Evolutionary conservation across 228 moss, liverwort and hornwort genomes (phyloP).

Genomic region (Sphagnum fallax): DNA sequence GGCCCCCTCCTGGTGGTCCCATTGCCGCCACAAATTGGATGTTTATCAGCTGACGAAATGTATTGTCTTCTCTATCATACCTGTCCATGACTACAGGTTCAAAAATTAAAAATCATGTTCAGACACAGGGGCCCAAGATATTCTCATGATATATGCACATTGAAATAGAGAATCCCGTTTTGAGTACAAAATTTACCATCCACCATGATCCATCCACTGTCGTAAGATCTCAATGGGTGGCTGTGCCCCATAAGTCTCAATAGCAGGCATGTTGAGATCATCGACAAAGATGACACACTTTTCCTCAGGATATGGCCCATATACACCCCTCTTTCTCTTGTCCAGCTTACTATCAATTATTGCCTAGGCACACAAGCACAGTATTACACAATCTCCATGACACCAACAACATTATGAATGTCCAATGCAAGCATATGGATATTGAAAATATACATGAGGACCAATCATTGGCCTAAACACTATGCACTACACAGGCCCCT

Average conservation of each 20-base stretch:
- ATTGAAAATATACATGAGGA: not conserved
- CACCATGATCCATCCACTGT: slow-evolving; percentile 70
- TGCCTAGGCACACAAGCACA: slow-evolving; percentile 24
- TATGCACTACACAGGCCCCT: not conserved
- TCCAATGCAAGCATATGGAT: not conserved
- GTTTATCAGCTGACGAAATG: slow-evolving; percentile 39
- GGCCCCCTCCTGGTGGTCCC: slow-evolving; percentile 64
- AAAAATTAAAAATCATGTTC: not conserved
- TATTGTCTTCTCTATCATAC: slow-evolving; percentile 72
- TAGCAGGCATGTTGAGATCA: slow-evolving; percentile 48
- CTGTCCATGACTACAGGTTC: slow-evolving; percentile 8
- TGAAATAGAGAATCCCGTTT: not conserved
- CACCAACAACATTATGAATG: not conserved
- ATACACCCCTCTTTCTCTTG: slow-evolving; percentile 45
- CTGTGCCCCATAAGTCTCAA: slow-evolving; percentile 62
- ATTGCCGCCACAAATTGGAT: slow-evolving; percentile 68
- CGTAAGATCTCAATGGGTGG: slow-evolving; percentile 61
- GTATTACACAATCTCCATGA: too few relatives aligned
- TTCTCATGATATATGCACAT: not conserved
- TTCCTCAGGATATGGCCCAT: slow-evolving; percentile 34
- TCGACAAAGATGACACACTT: slow-evolving; percentile 48
- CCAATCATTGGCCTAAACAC: not conserved
- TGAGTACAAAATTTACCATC: slow-evolving; percentile 28
- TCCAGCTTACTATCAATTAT: slow-evolving; percentile 67
- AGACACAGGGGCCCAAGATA: not conserved